Percentiles rank a stretch among this genome's conserved stretches.
These are phyloP conservation scores for Spathaspora hagerdaliae DNA, from an alignment of 805 yeast species.

Conservation along the genomic window DNA sequence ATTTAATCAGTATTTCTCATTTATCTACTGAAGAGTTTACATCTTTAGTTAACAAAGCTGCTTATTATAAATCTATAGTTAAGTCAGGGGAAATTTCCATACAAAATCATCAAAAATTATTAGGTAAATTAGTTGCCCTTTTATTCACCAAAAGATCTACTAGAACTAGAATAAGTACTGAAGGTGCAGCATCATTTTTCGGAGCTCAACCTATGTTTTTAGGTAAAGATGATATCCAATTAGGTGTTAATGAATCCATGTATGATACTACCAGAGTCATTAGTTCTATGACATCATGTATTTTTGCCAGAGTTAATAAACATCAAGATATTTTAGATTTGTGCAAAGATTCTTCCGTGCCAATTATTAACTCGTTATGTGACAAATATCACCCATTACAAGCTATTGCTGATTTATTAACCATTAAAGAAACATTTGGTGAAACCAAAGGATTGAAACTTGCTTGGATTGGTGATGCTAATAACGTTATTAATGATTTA, in stretches of 20 bases:
- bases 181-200: conserved; percentile 88
- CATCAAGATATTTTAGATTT: conserved; percentile 80
- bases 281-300: conserved; percentile 94
- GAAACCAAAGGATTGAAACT: conserved; percentile 60
- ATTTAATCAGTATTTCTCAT: conserved; percentile 78
- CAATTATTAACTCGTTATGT: conserved; percentile 90
- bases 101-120: conserved; percentile 47
- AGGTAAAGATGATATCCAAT: conserved; percentile 94
- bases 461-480: conserved; percentile 96
- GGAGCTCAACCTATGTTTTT: conserved; percentile 97
- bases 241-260: conserved; percentile 90
- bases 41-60: conserved; percentile 70
- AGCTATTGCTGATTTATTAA: conserved; percentile 86
- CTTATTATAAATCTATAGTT: conserved; percentile 58
- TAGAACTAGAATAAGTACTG: conserved; percentile 89
- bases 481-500: conserved; percentile 92
- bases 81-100: conserved; percentile 44
- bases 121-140: conserved; percentile 80
- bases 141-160: conserved; percentile 91
- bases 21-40: conserved; percentile 68
- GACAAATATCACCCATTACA: conserved; percentile 93
- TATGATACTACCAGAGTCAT: conserved; percentile 87
- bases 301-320: conserved; percentile 90
- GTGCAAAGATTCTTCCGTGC: conserved; percentile 77
- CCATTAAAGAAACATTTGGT: conserved; percentile 77